Evolutionary conservation across 352 stramenopile species (phyloP), one percentile per base, ranked within the genome.

Genomic region (Lagenidium sp.): DNA sequence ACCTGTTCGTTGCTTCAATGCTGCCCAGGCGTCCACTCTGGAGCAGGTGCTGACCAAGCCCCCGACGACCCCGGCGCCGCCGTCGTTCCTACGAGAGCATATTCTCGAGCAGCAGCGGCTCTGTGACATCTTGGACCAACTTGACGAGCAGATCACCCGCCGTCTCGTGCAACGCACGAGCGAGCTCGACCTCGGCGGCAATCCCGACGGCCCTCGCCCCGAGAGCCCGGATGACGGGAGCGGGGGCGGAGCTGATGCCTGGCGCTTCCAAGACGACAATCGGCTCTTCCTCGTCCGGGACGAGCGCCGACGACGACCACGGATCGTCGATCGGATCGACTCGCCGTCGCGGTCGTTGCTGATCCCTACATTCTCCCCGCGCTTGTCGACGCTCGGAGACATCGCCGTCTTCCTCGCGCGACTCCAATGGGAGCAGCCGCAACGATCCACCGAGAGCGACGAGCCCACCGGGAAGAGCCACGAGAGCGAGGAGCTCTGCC

Each of bases 231-330:
- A 18, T n/a, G n/a, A n/a, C n/a, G n/a, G n/a, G n/a, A n/a, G n/a
- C n/a, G n/a, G n/a, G n/a, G n/a, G n/a, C n/a, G n/a, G n/a, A n/a
- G n/a, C n/a, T 20, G 20, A 18, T 25, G 40, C 52, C 28, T 60
- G 39, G 52, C 45, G 36, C 5, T 60, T 48, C 36, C 52, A 60
- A 25, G 25, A 30, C 13, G 46, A 52, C 8, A 42, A 55, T 18
- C 19, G 16, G 1, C n/a, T 18, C 4, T 55, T 50, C 12, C 16
- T 60, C 0, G 36, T 31, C 15, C 36, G 42, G 12, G 28, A 60
- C 16, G 45, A 47, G 28, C 40, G 36, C 19, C 52, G 52, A 2
- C 44, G 36, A 13, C 41, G 42, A 2, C 45, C 46, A 4, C 1
- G 44, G 10, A 23, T n/a, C n/a, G 25, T 60, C 2, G 40, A 51